Evolutionary conservation across 352 stramenopile species (phyloP).

Genomic region (Phytophthora colocasiae): DNA sequence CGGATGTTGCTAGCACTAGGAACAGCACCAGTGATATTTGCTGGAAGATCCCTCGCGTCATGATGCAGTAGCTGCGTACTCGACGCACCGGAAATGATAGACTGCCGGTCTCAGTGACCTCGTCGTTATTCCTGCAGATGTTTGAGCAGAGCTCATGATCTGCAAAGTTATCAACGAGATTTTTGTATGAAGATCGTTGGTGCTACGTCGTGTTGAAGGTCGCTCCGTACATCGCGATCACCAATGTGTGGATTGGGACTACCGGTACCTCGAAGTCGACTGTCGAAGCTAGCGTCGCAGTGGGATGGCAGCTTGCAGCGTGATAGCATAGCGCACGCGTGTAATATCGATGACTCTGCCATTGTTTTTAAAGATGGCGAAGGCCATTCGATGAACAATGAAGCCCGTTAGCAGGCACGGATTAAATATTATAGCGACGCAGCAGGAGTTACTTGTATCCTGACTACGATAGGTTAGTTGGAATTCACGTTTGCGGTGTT

Average conservation of each 20-base stretch:
- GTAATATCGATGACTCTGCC: neutral
- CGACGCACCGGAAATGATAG: constrained; percentile 6
- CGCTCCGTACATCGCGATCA: constrained; percentile 4
- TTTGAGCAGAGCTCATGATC: constrained; percentile 24
- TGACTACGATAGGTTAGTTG: no score
- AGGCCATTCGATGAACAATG: no score
- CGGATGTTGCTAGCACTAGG: constrained; percentile 13
- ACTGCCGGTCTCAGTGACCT: neutral
- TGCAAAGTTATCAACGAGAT: constrained; percentile 1
- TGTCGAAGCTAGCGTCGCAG: neutral
- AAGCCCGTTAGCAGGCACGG: no score
- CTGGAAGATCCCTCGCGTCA: constrained; percentile 5
- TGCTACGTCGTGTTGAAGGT: neutral
- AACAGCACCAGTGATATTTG: constrained; percentile 8
- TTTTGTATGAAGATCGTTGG: neutral
- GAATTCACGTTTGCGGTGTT: no score
- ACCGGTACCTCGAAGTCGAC: neutral
- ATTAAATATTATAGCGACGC: no score
- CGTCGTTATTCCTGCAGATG: constrained; percentile 18
- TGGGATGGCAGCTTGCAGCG: neutral
- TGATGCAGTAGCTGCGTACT: constrained; percentile 6
- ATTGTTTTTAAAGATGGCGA: neutral
- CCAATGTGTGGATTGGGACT: constrained; percentile 6
- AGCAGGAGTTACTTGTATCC: no score
- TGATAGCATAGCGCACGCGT: neutral